Evolutionary conservation across 202 grass and related monocot species (phyloP).

Genomic region (Hordeum pubiflorum): DNA sequence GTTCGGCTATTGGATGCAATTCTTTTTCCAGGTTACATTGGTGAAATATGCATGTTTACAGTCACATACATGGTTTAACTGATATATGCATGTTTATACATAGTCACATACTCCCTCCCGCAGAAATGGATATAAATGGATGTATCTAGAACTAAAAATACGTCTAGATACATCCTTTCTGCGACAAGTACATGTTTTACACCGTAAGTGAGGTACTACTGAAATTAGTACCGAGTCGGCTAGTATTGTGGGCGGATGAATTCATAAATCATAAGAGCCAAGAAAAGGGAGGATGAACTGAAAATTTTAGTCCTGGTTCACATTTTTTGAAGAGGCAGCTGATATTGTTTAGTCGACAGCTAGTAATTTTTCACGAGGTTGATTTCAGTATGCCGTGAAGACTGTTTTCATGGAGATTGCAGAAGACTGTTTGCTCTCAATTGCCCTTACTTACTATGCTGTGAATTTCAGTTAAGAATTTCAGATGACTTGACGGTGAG

Average conservation of each 20-base stretch:
- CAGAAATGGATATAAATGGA: too few species aligned
- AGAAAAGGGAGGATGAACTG: background rate
- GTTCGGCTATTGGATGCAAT: background rate
- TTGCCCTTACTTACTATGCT: background rate
- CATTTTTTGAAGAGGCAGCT: background rate
- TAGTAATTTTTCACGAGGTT: background rate
- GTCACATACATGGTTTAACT: background rate
- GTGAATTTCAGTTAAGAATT: slow-evolving; percentile 1
- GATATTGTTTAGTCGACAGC: background rate
- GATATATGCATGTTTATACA: too few species aligned
- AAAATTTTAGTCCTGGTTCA: background rate
- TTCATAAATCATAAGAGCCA: background rate
- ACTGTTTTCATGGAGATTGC: background rate
- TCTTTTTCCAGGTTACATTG: background rate
- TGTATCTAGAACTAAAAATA: too few species aligned
- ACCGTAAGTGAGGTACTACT: background rate
- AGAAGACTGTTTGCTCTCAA: background rate
- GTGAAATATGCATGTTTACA: background rate
- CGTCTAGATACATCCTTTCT: too few species aligned
- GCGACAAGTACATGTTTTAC: background rate
- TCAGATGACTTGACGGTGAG: background rate
- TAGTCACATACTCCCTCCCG: too few species aligned
- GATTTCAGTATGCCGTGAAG: background rate
- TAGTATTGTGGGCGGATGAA: background rate
- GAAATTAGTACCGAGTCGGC: background rate